Evolutionary conservation across 2,329 filamentous ascomycete genomes (phyloP), one percentile per base, ranked within the genome.

Genomic region (Xenosphaeropsis pyriputrescens): DNA sequence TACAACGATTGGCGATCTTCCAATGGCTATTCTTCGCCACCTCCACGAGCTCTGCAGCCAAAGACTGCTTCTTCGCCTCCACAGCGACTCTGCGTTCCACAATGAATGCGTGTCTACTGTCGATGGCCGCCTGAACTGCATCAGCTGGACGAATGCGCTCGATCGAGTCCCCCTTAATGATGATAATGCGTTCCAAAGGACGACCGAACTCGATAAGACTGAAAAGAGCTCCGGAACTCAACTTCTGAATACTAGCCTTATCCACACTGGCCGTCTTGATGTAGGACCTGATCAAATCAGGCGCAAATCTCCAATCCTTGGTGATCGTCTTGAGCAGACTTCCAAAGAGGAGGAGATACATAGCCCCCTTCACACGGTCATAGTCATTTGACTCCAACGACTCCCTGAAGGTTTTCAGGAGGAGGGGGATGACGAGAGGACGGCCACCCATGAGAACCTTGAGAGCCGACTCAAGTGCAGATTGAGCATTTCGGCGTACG

Each of bases 261-360:
- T 98, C 91, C 13, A 93, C 86, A 29, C 79, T 79, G 14, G 83
- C 88, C 2, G 91, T 85, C 50, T 83, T 75, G 45, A 98, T 91
- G 59, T 93, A 98, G 7, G 91, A 68, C 38, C 79, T 78, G 63
- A 98, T 84, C 35, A 95, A 64, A n/a, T 80, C 73, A 1, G 93
- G 91, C 0, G 91, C 85, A 57, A 88, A 95, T 30, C 88, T 80
- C 93, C 93, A 98, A 56, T 98, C 88, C 39, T 83, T 79, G 34
- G 85, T 75, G 34, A 93, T 72, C 0, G 89, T 93, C 60, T 88
- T 93, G 5, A 86, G 72, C 29, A 98, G 64, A 43, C 84, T 93
- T 9, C 89, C 88, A 50, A 89, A 93, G 14, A 96, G 64, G 18
- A 98, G 62, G 0, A 88, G 88, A 56, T 91, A 96, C 64, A 98